Percentiles rank a stretch among this genome's conserved stretches.
These are phyloP conservation scores for Naganishia liquefaciens DNA, from an alignment of 1,284 basidiomycete species.

Conservation along the genomic window DNA sequence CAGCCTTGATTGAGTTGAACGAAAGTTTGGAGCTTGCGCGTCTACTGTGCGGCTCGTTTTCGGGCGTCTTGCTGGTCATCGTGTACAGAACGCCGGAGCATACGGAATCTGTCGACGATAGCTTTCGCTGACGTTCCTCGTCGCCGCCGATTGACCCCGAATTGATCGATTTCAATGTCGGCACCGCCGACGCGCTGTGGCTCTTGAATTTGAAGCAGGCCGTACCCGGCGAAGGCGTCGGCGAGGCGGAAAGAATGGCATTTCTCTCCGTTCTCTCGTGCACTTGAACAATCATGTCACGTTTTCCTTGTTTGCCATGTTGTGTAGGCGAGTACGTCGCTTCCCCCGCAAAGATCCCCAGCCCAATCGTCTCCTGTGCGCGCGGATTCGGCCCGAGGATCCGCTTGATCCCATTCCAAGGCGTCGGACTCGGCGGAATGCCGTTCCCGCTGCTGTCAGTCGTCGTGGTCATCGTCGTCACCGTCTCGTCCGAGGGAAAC, in stretches of 20 bases:
- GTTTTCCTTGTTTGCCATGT: slow-evolving; percentile 16
- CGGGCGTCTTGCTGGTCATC: slow-evolving; percentile 2
- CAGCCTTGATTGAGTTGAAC: slow-evolving; percentile 13
- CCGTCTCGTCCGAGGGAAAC: slow-evolving; percentile 17
- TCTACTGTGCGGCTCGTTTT: slow-evolving; percentile 4
- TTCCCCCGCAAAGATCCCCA: slow-evolving; percentile 14
- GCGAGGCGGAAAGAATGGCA: background rate
- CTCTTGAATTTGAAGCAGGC: slow-evolving; percentile 15
- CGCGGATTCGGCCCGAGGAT: background rate
- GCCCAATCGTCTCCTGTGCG: slow-evolving; percentile 6
- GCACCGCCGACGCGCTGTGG: slow-evolving; percentile 15
- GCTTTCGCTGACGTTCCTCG: slow-evolving; percentile 9
- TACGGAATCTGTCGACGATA: slow-evolving; percentile 14
- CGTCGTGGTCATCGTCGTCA: slow-evolving; percentile 8
- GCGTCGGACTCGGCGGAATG: slow-evolving; percentile 18
- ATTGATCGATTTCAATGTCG: slow-evolving; percentile 12
- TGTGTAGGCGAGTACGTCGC: slow-evolving; percentile 3
- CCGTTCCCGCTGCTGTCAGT: slow-evolving; percentile 17
- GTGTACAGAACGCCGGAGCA: slow-evolving; percentile 2
- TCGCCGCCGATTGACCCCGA: slow-evolving; percentile 6
- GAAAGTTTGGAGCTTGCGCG: slow-evolving; percentile 18
- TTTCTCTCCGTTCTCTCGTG: slow-evolving; percentile 1
- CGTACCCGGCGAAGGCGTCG: slow-evolving; percentile 4
- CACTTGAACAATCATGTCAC: slow-evolving; percentile 17
- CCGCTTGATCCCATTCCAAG: slow-evolving; percentile 10